Conservation (phyloP, 768 basidiomycete genomes). For the Holtermannia corniformis region DNA sequence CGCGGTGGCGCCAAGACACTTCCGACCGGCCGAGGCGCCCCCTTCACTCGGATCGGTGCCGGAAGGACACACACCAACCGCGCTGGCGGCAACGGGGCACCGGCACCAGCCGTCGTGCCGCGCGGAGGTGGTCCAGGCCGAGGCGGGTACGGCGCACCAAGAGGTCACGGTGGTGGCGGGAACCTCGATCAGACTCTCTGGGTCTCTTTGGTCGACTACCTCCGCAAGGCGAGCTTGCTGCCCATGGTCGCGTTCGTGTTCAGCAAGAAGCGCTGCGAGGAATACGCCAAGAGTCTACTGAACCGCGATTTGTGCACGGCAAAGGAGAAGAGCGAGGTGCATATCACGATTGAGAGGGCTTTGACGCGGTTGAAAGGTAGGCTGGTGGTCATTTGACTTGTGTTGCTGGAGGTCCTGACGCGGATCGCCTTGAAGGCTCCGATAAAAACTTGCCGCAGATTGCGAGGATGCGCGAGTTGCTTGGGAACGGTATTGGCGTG, state of each 20-base stretch:
- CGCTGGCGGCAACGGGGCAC: constrained; percentile 43
- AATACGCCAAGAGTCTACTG: constrained; percentile 80
- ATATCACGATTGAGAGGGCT: constrained; percentile 86
- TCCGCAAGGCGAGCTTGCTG: constrained; percentile 74
- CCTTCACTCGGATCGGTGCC: constrained; percentile 30
- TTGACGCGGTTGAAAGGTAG: constrained; percentile 80
- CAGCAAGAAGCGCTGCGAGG: constrained; percentile 94
- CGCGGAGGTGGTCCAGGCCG: constrained; percentile 16
- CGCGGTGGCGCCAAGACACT: constrained; percentile 42
- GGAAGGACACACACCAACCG: constrained; percentile 44
- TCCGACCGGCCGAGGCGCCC: constrained; percentile 31
- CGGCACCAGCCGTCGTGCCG: constrained; percentile 15
- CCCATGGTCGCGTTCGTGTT: constrained; percentile 96
- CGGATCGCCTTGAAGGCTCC: constrained; percentile 50
- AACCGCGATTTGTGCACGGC: constrained; percentile 80
- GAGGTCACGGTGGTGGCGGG: constrained; percentile 17
- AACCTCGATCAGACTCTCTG: constrained; percentile 77
- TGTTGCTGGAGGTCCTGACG: not conserved
- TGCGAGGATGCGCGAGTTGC: constrained; percentile 72
- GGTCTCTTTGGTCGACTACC: constrained; percentile 73
- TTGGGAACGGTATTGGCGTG: constrained; percentile 88
- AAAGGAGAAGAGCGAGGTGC: constrained; percentile 93
- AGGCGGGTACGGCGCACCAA: constrained; percentile 8
- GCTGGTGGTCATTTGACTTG: constrained; percentile 2
- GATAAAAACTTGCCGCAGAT: constrained; percentile 93